Base-by-base conservation (phyloP, 495 filamentous ascomycete genomes). In the Choiromyces venosus region DNA sequence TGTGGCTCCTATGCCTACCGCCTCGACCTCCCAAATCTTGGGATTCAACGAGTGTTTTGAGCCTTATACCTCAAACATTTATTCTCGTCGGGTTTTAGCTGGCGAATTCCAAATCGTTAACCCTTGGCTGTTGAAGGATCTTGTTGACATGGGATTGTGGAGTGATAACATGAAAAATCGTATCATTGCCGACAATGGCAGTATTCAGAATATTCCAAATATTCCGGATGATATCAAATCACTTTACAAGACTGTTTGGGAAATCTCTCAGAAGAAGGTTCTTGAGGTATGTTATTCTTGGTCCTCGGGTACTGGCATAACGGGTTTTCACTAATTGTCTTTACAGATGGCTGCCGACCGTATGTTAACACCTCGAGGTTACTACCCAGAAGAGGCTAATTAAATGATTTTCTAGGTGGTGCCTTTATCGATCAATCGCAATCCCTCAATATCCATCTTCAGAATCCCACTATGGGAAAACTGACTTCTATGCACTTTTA, bases 101-200 rank as follows among this genome's bases (percentile, higher is more conserved):
- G 95, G 95, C 81, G 95, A 99, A 82, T 99, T 99, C 89, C 95
- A 99, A 84, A 92, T 99, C 68, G 95, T 99, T 83, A 99, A 99
- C 87, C 95, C 95, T 37, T 98, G 96, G 96, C 85, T 99, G 67
- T 89, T 99, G 70, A 97, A 97, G 87, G 95, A 99, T 80, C 89
- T 99, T 21, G 95, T 99, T 72, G 95, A 99, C 79, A 91, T 97
- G 86, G 95, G 95, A 74, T 87, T 99, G 39, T 99, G 95, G 95
- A 97, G 94, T 44, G 95, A 99, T 84, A 93, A 93, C 87, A 99
- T 99, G 95, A 99, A 99, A 88, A 99, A 99, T 86, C 93, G 95
- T 77, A 99, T 99, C 86, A 98, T 99, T 79, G 91, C 95, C 74
- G 94, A 95, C 67, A 93, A 93, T 76, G 95, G 95, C 68, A 97